Evolutionary conservation across 345 rosid species (phyloP).

Genomic region (Eucalyptus paniculata): DNA sequence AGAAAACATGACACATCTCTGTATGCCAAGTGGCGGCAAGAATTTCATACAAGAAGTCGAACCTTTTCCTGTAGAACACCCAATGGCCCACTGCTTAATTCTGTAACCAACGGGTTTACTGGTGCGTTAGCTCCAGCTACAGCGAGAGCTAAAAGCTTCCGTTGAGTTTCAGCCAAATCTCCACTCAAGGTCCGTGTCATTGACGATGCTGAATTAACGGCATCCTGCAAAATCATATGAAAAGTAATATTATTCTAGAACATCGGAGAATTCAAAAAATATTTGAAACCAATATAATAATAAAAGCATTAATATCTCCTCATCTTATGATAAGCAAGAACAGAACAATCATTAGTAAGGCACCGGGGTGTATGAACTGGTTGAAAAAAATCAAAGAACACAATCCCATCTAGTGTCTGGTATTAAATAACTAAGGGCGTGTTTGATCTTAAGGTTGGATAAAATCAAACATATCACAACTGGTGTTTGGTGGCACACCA

Average conservation of each 20-base stretch:
- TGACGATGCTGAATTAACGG: conserved; percentile 61
- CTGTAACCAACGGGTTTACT: conserved; percentile 35
- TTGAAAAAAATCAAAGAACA: not conserved
- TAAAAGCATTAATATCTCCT: not conserved
- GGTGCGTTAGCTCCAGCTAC: conserved; percentile 58
- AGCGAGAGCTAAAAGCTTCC: conserved; percentile 60
- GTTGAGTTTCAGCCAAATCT: conserved; percentile 71
- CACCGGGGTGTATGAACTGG: not conserved
- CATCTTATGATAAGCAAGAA: not conserved
- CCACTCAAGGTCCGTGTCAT: conserved; percentile 55
- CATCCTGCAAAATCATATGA: conserved; percentile 40
- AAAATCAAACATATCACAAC: not conserved
- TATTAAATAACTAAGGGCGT: not conserved
- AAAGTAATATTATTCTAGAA: not conserved
- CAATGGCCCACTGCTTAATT: conserved; percentile 59
- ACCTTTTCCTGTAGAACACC: conserved; percentile 59
- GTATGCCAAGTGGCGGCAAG: not conserved
- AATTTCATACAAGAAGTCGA: not conserved
- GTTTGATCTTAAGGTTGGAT: not conserved
- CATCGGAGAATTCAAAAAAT: not conserved
- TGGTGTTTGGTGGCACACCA: not conserved
- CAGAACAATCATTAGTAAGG: not conserved
- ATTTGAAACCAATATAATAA: not conserved
- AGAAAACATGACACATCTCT: not conserved
- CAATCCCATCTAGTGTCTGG: not conserved